Evolutionary conservation across 2,329 filamentous ascomycete genomes (phyloP).

Genomic region (Capronia epimyces): DNA sequence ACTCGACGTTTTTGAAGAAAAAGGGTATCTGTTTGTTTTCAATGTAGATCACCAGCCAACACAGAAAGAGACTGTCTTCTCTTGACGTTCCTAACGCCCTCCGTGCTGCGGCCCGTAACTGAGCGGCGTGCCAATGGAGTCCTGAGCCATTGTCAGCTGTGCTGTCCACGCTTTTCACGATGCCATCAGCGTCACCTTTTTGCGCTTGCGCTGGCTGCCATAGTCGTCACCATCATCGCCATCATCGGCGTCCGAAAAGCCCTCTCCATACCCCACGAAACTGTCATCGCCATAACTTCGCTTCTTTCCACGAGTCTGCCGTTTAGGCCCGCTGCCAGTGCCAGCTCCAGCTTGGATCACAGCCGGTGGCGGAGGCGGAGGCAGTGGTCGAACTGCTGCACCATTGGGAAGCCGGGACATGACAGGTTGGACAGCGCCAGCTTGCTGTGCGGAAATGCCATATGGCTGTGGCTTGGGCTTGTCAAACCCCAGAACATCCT

Average conservation of each 20-base stretch:
- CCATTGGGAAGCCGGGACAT: constrained; percentile 30
- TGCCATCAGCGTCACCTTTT: constrained; percentile 9
- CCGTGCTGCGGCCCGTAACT: constrained; percentile 9
- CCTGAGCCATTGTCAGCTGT: constrained; percentile 8
- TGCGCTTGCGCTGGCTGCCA: constrained; percentile 18
- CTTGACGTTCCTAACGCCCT: constrained; percentile 10
- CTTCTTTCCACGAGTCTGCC: constrained; percentile 46
- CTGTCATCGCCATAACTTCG: constrained; percentile 47
- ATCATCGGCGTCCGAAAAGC: constrained; percentile 46
- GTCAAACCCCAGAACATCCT: constrained; percentile 44
- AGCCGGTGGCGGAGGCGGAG: too few species aligned
- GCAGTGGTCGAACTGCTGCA: constrained; percentile 16
- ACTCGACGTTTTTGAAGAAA: too few species aligned
- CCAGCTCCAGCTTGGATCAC: too few species aligned
- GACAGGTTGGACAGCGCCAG: constrained; percentile 29
- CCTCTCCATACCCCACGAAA: constrained; percentile 49
- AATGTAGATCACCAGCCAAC: too few species aligned
- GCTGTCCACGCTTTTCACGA: neutral
- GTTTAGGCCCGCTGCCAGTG: constrained; percentile 34
- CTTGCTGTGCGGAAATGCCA: constrained; percentile 29
- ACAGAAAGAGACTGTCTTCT: neutral
- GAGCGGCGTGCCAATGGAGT: constrained; percentile 13
- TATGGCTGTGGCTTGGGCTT: constrained; percentile 35
- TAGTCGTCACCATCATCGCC: constrained; percentile 9
- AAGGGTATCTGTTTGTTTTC: too few species aligned